These are phyloP conservation scores for Vaccinium corymbosum DNA, from an alignment of 148 eudicot species.

Conservation along the genomic window DNA sequence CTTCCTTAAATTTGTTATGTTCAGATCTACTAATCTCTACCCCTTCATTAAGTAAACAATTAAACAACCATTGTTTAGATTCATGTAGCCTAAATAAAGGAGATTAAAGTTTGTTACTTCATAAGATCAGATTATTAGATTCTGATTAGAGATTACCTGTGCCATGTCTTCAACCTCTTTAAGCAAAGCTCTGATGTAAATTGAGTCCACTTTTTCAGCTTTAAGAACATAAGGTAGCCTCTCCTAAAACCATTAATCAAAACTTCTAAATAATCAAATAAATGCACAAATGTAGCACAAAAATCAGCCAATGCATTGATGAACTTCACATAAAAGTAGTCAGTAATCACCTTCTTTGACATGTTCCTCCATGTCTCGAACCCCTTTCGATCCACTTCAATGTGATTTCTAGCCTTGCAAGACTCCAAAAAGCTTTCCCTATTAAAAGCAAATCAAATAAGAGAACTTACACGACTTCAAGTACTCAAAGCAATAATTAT, in stretches of 20 bases:
- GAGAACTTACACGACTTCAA: neutral
- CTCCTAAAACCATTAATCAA: slow-evolving; percentile 35
- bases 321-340: neutral
- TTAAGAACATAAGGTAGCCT: slow-evolving; percentile 34
- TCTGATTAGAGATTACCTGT: slow-evolving; percentile 31
- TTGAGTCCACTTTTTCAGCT: slow-evolving; percentile 44
- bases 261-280: neutral
- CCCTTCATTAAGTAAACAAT: neutral
- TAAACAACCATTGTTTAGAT: no score
- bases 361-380: slow-evolving; percentile 61
- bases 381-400: slow-evolving; percentile 50
- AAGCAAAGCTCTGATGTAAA: slow-evolving; percentile 33
- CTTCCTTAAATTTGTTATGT: neutral
- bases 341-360: slow-evolving; percentile 42
- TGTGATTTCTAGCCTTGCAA: slow-evolving; percentile 26
- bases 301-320: neutral
- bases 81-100: no score
- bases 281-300: neutral
- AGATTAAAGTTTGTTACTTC: neutral
- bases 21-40: neutral
- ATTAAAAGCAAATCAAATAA: slow-evolving; percentile 21
- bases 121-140: neutral
- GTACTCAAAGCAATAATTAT: neutral
- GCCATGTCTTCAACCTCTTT: slow-evolving; percentile 37
- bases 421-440: slow-evolving; percentile 57